These are phyloP conservation scores for Trametes meyenii DNA, from an alignment of 768 basidiomycete genomes.

Conservation along the genomic window DNA sequence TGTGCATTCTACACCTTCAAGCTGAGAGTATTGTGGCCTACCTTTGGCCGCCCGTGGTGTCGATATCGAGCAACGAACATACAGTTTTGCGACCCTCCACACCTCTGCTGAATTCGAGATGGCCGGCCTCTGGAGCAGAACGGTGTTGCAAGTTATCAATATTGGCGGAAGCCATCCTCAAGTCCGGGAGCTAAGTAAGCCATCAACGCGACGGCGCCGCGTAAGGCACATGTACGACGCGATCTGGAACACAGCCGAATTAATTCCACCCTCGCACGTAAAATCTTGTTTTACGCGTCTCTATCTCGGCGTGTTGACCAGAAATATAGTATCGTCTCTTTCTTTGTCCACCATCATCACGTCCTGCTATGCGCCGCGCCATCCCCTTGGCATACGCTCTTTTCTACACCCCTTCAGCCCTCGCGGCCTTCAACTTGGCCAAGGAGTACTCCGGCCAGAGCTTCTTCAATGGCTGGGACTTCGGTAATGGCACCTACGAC, in stretches of 20 bases:
- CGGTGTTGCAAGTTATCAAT: no score
- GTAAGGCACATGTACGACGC: neutral
- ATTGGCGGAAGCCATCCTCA: no score
- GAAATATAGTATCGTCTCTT: neutral
- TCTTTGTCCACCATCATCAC: neutral
- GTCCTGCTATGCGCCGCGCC: slow-evolving; percentile 2
- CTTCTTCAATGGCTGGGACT: slow-evolving; percentile 48
- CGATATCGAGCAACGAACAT: no score
- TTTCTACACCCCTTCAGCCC: slow-evolving; percentile 7
- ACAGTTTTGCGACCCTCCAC: no score
- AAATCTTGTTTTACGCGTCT: neutral
- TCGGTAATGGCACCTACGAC: slow-evolving; percentile 42
- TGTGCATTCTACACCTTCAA: no score
- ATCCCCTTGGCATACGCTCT: slow-evolving; percentile 18
- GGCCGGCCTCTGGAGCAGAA: no score
- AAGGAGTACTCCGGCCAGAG: slow-evolving; percentile 41
- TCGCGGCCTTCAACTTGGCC: slow-evolving; percentile 27
- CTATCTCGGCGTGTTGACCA: neutral
- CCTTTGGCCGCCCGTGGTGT: no score
- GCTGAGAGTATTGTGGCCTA: no score
- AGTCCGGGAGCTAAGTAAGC: no score
- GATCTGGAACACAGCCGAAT: neutral
- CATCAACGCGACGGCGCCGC: neutral
- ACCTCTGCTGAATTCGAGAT: no score
- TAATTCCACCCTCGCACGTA: neutral